Percentiles rank a stretch among this genome's conserved stretches.
phyloP scores from a whole-genome alignment of 805 yeast species.

The Yarrowia phangngaensis region DNA sequence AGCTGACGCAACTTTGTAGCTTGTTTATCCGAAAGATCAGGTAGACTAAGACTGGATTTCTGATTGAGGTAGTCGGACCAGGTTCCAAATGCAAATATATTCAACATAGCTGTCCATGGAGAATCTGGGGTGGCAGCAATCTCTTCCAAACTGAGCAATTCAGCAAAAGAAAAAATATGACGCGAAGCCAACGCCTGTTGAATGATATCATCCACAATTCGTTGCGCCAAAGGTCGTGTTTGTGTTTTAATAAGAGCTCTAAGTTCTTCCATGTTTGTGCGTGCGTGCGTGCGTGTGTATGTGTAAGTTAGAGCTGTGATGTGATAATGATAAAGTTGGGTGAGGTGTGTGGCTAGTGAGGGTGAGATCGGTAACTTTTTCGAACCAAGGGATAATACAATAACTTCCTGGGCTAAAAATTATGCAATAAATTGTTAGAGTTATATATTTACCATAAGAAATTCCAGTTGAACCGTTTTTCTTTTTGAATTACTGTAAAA shows the following conservation, averaged over 20 bases:
- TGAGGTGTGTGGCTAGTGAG: too few relatives aligned
- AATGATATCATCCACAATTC: constrained; percentile 8
- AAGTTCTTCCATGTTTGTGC: constrained; percentile 20
- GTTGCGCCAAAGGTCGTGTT: constrained; percentile 9
- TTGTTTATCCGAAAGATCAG: constrained; percentile 28
- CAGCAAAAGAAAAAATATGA: constrained; percentile 10
- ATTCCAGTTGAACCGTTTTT: too few relatives aligned
- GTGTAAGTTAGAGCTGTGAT: too few relatives aligned
- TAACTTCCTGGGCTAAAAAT: too few relatives aligned
- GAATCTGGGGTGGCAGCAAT: not conserved
- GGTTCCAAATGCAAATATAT: constrained; percentile 30
- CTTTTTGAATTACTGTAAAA: too few relatives aligned
- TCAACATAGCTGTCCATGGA: constrained; percentile 28
- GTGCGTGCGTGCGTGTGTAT: too few relatives aligned
- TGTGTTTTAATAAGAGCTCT: constrained; percentile 14
- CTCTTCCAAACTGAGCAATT: constrained; percentile 11
- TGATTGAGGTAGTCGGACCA: constrained; percentile 29
- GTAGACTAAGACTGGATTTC: not conserved
- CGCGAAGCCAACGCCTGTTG: constrained; percentile 13
- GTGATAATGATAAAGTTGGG: too few relatives aligned
- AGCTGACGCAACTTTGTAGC: constrained; percentile 32
- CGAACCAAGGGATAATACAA: too few relatives aligned
- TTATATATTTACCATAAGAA: too few relatives aligned
- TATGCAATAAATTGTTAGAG: too few relatives aligned
- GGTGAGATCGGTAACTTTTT: too few relatives aligned